Base-by-base conservation (phyloP, 2,329 filamentous ascomycete species). In the Talaromyces sp. region DNA sequence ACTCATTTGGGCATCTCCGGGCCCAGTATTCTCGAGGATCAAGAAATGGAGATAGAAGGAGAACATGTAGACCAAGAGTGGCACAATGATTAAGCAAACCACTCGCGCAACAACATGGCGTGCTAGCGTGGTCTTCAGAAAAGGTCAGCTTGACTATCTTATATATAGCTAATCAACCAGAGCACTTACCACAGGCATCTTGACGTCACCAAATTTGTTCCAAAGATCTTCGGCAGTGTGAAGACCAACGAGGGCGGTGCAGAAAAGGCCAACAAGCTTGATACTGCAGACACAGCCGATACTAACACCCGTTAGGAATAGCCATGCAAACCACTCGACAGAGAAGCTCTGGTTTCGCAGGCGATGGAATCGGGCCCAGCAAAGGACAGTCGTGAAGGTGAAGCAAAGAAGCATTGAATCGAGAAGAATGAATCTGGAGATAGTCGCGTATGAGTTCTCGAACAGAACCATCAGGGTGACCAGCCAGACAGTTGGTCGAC, bases 1-100 rank as follows among this genome's bases (percentile, higher is more conserved):
- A 82, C 93, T 97, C 95, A 99, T 99, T 80, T 99, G 95, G n/a
- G 95, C 95, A 82, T 99, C 95, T 63, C 95, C 95, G 8, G 96
- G 95, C 22, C 95, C 95, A 72, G 90, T 94, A 80, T 92, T 94
- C 78, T 96, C 92, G 65, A 99, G 86, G 68, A 99, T 92, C 68
- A 92, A 85, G 78, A 99, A 99, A 81, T 99, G 95, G 62, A 97
- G 81, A 72, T 91, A 96, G 78, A 99, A 99, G 50, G 93, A 96
- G 76, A 97, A 89, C 81, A 97, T 89, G 82, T 99, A 99, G 72
- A 99, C 92, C 65, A 94, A 82, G 74, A 96, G 83, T 7, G 95
- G 95, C 60, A 99, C 85, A 67, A 97, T 75, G 68, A 99, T 99
- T 66, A 99, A 84, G 58, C 93, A 93, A 66, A 94, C 83, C 19